Percentiles rank a stretch among this genome's conserved stretches.
phyloP scores from a whole-genome alignment of 2,329 filamentous ascomycete genomes.

The Sclerotinia nivalis region DNA sequence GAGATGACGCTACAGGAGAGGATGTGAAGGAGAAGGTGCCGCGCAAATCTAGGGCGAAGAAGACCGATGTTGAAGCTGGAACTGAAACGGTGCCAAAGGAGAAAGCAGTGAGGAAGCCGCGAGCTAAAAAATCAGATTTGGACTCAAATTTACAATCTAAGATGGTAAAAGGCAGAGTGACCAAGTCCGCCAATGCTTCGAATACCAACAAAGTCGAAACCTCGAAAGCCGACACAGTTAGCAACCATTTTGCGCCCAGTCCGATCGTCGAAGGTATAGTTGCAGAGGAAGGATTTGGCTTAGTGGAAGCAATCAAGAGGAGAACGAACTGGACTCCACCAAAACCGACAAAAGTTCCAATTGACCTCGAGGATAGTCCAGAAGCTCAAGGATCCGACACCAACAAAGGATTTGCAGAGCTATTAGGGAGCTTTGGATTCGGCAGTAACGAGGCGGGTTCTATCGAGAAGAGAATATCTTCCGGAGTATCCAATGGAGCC shows the following conservation, averaged over 20 bases:
- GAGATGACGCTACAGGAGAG: slow-evolving; percentile 12
- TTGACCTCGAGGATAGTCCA: background rate
- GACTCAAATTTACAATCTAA: slow-evolving; percentile 40
- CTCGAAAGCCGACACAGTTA: slow-evolving; percentile 26
- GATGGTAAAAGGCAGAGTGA: slow-evolving; percentile 41
- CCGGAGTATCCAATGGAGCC: slow-evolving; percentile 8
- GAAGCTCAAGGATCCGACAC: slow-evolving; percentile 7
- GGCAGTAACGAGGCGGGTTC: slow-evolving; percentile 31
- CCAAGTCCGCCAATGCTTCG: slow-evolving; percentile 37
- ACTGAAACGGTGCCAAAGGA: slow-evolving; percentile 23
- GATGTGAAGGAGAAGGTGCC: slow-evolving; percentile 31
- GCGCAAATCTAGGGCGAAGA: slow-evolving; percentile 34
- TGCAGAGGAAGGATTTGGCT: slow-evolving; percentile 29
- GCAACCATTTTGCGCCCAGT: slow-evolving; percentile 20
- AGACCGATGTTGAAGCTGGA: slow-evolving; percentile 22
- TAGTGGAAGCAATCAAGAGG: slow-evolving; percentile 52
- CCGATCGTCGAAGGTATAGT: slow-evolving; percentile 1
- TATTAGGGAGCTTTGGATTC: slow-evolving; percentile 47
- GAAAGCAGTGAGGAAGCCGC: slow-evolving; percentile 26
- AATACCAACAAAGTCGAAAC: slow-evolving; percentile 28
- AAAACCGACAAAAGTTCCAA: slow-evolving; percentile 42
- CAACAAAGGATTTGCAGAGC: slow-evolving; percentile 39
- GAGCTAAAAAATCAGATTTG: slow-evolving; percentile 31
- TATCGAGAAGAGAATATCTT: slow-evolving; percentile 23
- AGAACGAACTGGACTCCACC: slow-evolving; percentile 70